Evolutionary conservation across 768 basidiomycete genomes (phyloP), one percentile per base, ranked within the genome.

Genomic region (Termitomyces sp.): DNA sequence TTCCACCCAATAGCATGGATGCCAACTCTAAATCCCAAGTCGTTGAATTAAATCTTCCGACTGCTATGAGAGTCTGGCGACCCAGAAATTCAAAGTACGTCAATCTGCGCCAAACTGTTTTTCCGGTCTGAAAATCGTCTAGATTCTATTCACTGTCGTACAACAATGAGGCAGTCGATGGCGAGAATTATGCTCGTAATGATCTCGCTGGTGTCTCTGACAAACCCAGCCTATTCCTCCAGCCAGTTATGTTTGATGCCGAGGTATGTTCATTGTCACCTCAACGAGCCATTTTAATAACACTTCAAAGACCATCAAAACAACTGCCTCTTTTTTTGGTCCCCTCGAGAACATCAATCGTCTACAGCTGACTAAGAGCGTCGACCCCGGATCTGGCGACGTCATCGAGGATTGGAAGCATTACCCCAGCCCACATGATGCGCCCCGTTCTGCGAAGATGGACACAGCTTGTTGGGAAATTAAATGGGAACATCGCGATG

Each of bases 401-500:
- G 50, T 49, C 49, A 40, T 12, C 33, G 60, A 61, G 35, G 53
- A 56, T n/a, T 59, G 62, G 56, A 63, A 59, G 51, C 56, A 13
- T 10, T 74, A 73, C 57, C 81, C 83, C 9, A 60, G 60, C 39
- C 84, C 85, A 3, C 89, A 91, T 60, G 70, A 84, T 61, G 76
- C 72, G 3, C 77, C 78, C 25, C 83, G 85, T 39, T 75, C 75
- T 32, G 40, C 76, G 5, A 61, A 63, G 11, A 91, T 89, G 88
- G 80, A 84, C 50, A 57, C 61, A 1, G 68, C 75, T 5, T 84
- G 85, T 55, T 91, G 87, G 83, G 87, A 88, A 62, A 76, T 91
- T 38, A 93, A 91, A 64, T 93, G 88, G 87, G 74, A 78, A 25
- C 82, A 88, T 66, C 78, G 90, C 40, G 85, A 89, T 56, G 85